Conservation (phyloP, 192 early-diverging fungal genomes). For the Backusella macrospora region DNA sequence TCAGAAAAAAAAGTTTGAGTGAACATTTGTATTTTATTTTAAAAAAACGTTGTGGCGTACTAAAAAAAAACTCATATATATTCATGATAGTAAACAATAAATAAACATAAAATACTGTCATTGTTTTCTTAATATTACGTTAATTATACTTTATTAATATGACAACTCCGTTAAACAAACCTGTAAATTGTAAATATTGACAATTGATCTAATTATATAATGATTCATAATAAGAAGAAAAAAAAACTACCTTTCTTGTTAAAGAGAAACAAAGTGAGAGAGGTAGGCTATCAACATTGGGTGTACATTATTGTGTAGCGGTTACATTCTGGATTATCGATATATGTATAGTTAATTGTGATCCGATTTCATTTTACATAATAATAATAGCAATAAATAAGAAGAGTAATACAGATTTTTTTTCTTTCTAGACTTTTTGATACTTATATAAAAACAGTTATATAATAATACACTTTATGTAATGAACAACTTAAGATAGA, state of each 20-base stretch:
- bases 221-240: background rate
- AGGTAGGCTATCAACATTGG: background rate
- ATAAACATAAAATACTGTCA: background rate
- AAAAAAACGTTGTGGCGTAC: background rate
- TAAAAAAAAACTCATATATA: background rate
- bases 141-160: background rate
- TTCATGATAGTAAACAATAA: background rate
- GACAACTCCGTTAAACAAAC: constrained; percentile 2
- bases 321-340: constrained; percentile 1
- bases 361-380: background rate
- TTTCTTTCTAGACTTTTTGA: background rate
- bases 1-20: background rate
- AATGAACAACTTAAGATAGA: no score
- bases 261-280: background rate
- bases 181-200: background rate
- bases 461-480: no score
- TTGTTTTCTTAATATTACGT: background rate
- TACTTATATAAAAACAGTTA: background rate
- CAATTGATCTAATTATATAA: background rate
- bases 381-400: background rate
- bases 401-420: background rate
- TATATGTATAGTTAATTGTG: background rate
- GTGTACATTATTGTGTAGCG: no score
- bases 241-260: background rate
- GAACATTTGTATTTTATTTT: background rate